phyloP scores from a whole-genome alignment of 1,139 yeast genomes.

The Yamadazyma atlantica region DNA sequence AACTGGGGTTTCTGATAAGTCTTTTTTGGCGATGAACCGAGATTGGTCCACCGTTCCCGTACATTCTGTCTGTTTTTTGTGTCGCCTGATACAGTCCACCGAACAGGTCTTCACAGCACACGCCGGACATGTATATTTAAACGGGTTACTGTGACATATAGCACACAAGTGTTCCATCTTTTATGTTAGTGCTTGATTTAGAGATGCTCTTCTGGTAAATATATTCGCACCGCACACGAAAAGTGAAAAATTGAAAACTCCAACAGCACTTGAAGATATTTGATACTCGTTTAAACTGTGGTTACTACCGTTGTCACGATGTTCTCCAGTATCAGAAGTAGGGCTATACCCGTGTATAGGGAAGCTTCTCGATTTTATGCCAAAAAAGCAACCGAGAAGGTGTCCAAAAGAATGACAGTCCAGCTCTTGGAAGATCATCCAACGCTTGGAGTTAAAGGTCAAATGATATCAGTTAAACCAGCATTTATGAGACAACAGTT shows the following conservation, averaged over 20 bases:
- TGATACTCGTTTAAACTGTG: no score
- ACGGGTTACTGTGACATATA: conserved; percentile 45
- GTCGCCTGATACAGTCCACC: conserved; percentile 66
- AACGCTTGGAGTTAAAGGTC: conserved; percentile 63
- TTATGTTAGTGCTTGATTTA: neutral
- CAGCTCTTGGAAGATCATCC: conserved; percentile 71
- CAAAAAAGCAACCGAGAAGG: conserved; percentile 3
- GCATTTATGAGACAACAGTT: conserved; percentile 81
- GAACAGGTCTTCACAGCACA: conserved; percentile 72
- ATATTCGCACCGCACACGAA: neutral
- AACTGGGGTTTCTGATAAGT: conserved; percentile 27
- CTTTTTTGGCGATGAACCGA: conserved; percentile 50
- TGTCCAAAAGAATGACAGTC: conserved; percentile 53
- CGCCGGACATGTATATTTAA: conserved; percentile 84
- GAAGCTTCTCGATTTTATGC: neutral
- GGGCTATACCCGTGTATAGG: neutral
- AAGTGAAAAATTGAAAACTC: neutral
- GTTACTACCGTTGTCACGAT: neutral
- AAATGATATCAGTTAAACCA: conserved; percentile 74
- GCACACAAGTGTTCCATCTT: conserved; percentile 33
- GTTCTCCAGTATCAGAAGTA: no score
- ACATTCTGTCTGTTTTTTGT: conserved; percentile 64
- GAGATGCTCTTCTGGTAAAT: neutral
- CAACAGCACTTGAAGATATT: no score
- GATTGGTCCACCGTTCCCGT: conserved; percentile 67